phyloP scores from a whole-genome alignment of 306 rosid species.

The Vachellia pachyceras region DNA sequence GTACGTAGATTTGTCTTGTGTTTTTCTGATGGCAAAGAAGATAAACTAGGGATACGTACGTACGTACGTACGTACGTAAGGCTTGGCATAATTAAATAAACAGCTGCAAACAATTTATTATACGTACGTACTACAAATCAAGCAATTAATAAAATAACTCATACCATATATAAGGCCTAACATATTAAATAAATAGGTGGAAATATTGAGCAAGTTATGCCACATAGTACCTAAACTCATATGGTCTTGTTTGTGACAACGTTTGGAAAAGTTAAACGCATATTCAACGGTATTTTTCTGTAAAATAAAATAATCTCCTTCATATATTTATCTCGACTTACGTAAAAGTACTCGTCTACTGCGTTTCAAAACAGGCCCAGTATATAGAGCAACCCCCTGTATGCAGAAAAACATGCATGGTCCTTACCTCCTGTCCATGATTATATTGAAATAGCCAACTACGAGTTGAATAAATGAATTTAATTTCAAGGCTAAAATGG shows the following conservation, averaged over 20 bases:
- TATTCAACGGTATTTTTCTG: too few species aligned
- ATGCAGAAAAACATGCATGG: not conserved
- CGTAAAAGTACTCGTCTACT: too few species aligned
- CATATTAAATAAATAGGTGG: not conserved
- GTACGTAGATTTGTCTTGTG: not conserved
- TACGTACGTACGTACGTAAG: too few species aligned
- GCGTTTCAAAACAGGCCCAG: too few species aligned
- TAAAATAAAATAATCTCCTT: too few species aligned
- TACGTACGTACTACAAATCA: not conserved
- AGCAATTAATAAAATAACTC: not conserved
- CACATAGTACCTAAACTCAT: not conserved
- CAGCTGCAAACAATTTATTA: not conserved
- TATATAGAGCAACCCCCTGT: not conserved
- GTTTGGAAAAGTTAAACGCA: too few species aligned
- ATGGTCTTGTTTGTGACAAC: too few species aligned
- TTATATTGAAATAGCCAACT: conserved; percentile 23
- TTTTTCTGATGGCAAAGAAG: not conserved
- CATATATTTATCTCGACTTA: too few species aligned
- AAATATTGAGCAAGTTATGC: too few species aligned
- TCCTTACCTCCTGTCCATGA: not conserved
- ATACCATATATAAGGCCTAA: not conserved
- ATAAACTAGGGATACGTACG: not conserved
- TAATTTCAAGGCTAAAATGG: conserved; percentile 32
- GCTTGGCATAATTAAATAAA: not conserved
- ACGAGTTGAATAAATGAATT: too few species aligned